Percentiles rank a stretch among this genome's conserved stretches.
Conservation (phyloP, 371 early-diverging fungal species). For the Mortierella sp. region DNA sequence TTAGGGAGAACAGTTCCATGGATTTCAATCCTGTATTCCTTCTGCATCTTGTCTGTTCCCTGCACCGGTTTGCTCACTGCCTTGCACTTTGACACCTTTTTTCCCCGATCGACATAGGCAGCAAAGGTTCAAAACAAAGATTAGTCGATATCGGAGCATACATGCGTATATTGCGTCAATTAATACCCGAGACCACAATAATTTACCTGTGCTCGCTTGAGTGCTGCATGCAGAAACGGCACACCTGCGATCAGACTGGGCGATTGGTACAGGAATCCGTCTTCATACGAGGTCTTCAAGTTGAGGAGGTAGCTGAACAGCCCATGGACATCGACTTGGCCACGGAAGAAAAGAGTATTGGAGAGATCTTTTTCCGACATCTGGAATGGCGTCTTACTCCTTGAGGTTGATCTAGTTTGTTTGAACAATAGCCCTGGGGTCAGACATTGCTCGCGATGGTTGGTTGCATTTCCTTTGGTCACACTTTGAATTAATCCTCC, state of each 20-base stretch:
- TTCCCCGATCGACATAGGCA: not conserved
- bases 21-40: slow-evolving; percentile 43
- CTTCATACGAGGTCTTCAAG: slow-evolving; percentile 37
- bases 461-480: not conserved
- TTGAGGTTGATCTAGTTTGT: not conserved
- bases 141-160: not conserved
- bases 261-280: slow-evolving; percentile 43
- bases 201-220: slow-evolving; percentile 46
- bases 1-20: slow-evolving; percentile 40
- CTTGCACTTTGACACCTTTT: slow-evolving; percentile 43
- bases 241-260: slow-evolving; percentile 37
- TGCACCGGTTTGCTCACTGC: slow-evolving; percentile 29
- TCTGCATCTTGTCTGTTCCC: slow-evolving; percentile 36
- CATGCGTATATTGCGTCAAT: not conserved
- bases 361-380: slow-evolving; percentile 18
- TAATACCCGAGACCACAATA: too few species aligned
- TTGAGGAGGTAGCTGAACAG: slow-evolving; percentile 43
- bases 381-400: not conserved
- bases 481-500: not conserved
- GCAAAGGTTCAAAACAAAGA: not conserved
- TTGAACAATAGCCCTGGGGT: not conserved
- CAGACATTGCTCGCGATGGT: not conserved
- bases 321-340: slow-evolving; percentile 39
- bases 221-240: slow-evolving; percentile 46
- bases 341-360: slow-evolving; percentile 32